Conservation (phyloP, 2,329 filamentous ascomycete genomes). For the Escovopsis sp. region DNA sequence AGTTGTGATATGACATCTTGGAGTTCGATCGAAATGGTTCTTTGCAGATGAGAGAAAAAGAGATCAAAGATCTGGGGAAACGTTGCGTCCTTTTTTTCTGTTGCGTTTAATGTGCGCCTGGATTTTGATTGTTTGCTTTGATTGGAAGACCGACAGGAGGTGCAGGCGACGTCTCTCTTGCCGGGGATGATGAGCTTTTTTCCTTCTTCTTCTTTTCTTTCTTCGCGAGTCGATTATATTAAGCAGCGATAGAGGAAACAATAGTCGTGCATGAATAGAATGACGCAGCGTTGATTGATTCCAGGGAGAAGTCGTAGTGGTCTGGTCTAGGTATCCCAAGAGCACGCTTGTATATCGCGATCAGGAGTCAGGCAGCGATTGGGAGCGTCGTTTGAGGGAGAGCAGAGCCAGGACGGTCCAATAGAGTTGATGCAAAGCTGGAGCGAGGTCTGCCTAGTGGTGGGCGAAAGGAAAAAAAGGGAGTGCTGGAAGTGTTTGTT, state of each 20-base stretch:
- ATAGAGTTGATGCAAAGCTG: background rate
- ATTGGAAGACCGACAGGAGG: background rate
- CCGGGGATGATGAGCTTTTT: background rate
- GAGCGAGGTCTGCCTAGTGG: no score
- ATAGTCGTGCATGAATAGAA: background rate
- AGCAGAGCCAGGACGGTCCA: background rate
- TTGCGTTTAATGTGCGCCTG: conserved; percentile 3
- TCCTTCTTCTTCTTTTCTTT: no score
- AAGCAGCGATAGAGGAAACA: conserved; percentile 8
- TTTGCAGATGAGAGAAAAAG: conserved; percentile 3
- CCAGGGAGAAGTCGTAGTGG: no score
- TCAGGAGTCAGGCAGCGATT: background rate
- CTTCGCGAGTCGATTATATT: conserved; percentile 11
- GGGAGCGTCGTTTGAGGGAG: no score
- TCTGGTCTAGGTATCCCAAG: no score
- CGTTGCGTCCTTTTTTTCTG: background rate
- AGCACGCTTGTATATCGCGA: no score
- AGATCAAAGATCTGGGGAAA: conserved; percentile 3
- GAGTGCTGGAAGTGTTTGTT: no score
- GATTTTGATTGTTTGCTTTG: background rate
- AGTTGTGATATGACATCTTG: conserved; percentile 48
- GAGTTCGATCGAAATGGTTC: conserved; percentile 25
- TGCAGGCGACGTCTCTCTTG: background rate
- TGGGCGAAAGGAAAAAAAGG: no score
- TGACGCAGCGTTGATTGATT: no score